A percentile compares a stretch with the other conserved stretches of the same genome.
Evolutionary conservation across 2,329 filamentous ascomycete genomes (phyloP).

Genomic region (Hymenoscyphus fructigenus): DNA sequence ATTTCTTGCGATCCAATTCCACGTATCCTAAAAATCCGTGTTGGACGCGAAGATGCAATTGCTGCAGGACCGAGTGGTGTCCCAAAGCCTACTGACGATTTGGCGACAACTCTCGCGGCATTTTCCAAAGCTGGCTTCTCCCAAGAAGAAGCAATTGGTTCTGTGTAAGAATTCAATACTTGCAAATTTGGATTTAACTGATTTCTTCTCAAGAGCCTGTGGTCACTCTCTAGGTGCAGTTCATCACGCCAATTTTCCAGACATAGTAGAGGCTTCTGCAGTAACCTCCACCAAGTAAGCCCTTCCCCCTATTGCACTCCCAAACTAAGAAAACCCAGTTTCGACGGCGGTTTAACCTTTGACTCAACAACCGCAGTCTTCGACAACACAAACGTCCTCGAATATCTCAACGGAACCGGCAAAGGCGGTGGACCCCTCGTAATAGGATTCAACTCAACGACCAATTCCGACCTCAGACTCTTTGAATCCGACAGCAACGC

Average conservation of each 20-base stretch:
- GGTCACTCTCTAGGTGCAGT: slow-evolving; percentile 25
- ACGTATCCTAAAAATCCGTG: slow-evolving; percentile 13
- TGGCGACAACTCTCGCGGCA: slow-evolving; percentile 9
- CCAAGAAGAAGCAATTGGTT: slow-evolving; percentile 16
- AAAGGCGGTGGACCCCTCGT: slow-evolving; percentile 48
- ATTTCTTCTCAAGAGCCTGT: slow-evolving; percentile 20
- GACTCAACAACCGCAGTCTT: slow-evolving; percentile 50
- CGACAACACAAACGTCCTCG: slow-evolving; percentile 53
- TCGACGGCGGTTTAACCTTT: slow-evolving; percentile 17
- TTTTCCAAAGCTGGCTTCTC: slow-evolving; percentile 20
- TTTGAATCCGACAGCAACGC: slow-evolving; percentile 20
- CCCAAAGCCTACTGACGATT: slow-evolving; percentile 16
- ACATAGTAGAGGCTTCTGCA: slow-evolving; percentile 3
- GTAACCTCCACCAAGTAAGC: slow-evolving; percentile 1
- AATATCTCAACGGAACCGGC: slow-evolving; percentile 49
- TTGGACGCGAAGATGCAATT: slow-evolving; percentile 20
- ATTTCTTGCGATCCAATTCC: slow-evolving; percentile 16
- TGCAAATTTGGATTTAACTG: neutral
- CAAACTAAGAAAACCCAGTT: slow-evolving; percentile 8
- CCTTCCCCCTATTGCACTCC: neutral
- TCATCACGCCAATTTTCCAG: slow-evolving; percentile 21
- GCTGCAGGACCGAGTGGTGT: slow-evolving; percentile 21
- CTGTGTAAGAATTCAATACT: slow-evolving; percentile 12
- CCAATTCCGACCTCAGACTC: slow-evolving; percentile 20
- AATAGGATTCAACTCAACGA: slow-evolving; percentile 11